Percentiles rank a stretch among this genome's conserved stretches.
Evolutionary conservation across 2,329 filamentous ascomycete species (phyloP).

Genomic region (Chalaropsis ovoidea): DNA sequence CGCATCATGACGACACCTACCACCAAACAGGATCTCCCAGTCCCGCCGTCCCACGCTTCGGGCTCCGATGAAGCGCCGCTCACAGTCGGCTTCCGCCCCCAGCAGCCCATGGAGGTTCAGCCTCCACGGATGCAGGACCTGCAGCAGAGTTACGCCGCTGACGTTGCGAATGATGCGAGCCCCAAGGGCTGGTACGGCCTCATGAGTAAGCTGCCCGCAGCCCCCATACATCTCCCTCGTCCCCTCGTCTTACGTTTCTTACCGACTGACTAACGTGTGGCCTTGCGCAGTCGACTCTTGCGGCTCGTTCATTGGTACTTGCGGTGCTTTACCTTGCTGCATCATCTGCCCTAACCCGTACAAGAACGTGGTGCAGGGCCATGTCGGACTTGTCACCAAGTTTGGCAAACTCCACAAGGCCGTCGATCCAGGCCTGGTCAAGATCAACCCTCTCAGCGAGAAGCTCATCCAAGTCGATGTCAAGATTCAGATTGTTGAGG

Average conservation of each 20-base stretch:
- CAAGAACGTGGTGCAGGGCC: conserved; percentile 83
- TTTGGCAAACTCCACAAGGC: conserved; percentile 92
- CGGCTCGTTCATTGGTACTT: conserved; percentile 62
- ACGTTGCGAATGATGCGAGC: conserved; percentile 54
- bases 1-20: background rate
- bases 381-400: conserved; percentile 89
- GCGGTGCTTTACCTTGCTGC: conserved; percentile 86
- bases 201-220: conserved; percentile 55
- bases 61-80: background rate
- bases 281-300: conserved; percentile 54
- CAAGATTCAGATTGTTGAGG: conserved; percentile 98
- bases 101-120: conserved; percentile 58
- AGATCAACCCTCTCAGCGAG: conserved; percentile 93
- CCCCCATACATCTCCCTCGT: background rate
- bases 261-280: background rate
- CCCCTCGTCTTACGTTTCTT: background rate
- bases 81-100: conserved; percentile 39
- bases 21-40: background rate
- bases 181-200: conserved; percentile 79
- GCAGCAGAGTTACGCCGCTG: conserved; percentile 65
- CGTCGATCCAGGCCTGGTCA: conserved; percentile 91
- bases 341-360: conserved; percentile 89
- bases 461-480: conserved; percentile 85
- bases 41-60: background rate
- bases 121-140: conserved; percentile 75